Evolutionary conservation across 1,139 yeast genomes (phyloP).

Genomic region (Candida sp.): DNA sequence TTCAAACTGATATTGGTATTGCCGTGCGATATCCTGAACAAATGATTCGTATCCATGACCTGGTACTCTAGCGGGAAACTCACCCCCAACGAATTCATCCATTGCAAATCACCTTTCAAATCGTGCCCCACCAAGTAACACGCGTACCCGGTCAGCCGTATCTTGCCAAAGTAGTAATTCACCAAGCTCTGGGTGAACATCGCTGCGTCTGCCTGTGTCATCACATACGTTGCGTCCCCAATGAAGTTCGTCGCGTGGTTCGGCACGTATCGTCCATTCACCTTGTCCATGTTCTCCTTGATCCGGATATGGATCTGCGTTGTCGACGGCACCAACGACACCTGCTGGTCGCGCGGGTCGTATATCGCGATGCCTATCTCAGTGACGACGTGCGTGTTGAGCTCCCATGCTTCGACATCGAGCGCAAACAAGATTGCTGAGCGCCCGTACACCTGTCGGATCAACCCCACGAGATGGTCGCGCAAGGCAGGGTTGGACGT

Average conservation of each 20-base stretch:
- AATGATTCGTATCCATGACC: slow-evolving; percentile 55
- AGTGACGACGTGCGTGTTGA: slow-evolving; percentile 47
- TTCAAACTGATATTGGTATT: slow-evolving; percentile 51
- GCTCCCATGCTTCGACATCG: slow-evolving; percentile 74
- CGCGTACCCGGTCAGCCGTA: slow-evolving; percentile 11
- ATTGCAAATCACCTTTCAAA: slow-evolving; percentile 61
- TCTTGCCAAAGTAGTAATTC: slow-evolving; percentile 38
- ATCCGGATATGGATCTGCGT: slow-evolving; percentile 61
- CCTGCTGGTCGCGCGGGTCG: slow-evolving; percentile 55
- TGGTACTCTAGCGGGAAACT: slow-evolving; percentile 38
- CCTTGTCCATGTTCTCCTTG: slow-evolving; percentile 46
- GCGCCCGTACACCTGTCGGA: slow-evolving; percentile 26
- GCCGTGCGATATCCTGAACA: slow-evolving; percentile 36
- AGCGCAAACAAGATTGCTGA: slow-evolving; percentile 51
- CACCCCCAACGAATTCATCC: slow-evolving; percentile 55
- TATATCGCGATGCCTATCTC: slow-evolving; percentile 74
- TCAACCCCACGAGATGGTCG: slow-evolving; percentile 5
- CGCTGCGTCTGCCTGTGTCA: slow-evolving; percentile 39
- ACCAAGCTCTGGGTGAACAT: slow-evolving; percentile 46
- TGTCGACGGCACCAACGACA: slow-evolving; percentile 45
- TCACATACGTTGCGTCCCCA: slow-evolving; percentile 55
- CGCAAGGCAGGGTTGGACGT: slow-evolving; percentile 1
- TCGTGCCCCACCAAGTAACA: slow-evolving; percentile 70
- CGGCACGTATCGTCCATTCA: slow-evolving; percentile 66
- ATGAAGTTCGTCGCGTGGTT: slow-evolving; percentile 61